Conservation (phyloP, 768 basidiomycete species). For the Rickenella mellea region DNA sequence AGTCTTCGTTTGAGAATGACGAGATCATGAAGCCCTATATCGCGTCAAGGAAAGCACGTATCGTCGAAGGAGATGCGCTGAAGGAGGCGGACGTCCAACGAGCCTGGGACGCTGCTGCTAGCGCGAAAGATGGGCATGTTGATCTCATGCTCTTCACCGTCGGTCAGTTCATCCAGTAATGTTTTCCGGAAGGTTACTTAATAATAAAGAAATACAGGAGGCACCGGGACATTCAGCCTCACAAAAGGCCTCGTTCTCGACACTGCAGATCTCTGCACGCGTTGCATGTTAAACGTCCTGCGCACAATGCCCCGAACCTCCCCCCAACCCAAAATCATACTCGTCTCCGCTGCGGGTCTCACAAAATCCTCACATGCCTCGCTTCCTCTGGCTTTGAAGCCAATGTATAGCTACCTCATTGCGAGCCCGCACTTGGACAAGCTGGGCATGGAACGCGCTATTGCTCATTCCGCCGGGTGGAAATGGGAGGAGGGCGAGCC, state of each 20-base stretch:
- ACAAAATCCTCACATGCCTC: slow-evolving; percentile 31
- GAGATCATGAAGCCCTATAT: slow-evolving; percentile 42
- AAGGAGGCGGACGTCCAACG: slow-evolving; percentile 37
- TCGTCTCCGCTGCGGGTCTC: slow-evolving; percentile 44
- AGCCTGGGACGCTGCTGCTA: slow-evolving; percentile 38
- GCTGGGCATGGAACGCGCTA: slow-evolving; percentile 42
- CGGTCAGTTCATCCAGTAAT: no score
- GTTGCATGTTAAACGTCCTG: slow-evolving; percentile 44
- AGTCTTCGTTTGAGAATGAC: slow-evolving; percentile 44
- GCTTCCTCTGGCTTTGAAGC: slow-evolving; percentile 40
- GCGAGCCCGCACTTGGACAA: slow-evolving; percentile 49
- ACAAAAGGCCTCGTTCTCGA: slow-evolving; percentile 38
- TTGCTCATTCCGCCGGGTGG: slow-evolving; percentile 40
- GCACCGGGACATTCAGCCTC: slow-evolving; percentile 32
- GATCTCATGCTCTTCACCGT: slow-evolving; percentile 54
- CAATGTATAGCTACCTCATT: slow-evolving; percentile 38
- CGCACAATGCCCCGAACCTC: slow-evolving; percentile 35
- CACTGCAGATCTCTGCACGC: slow-evolving; percentile 51
- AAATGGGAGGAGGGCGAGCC: slow-evolving; percentile 36
- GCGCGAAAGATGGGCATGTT: slow-evolving; percentile 16
- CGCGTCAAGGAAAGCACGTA: slow-evolving; percentile 36
- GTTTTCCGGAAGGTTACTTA: no score
- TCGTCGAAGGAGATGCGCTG: slow-evolving; percentile 56
- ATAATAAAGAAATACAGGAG: no score
- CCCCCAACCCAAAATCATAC: slow-evolving; percentile 38